Base-by-base conservation (phyloP, 2,329 filamentous ascomycete species). In the Metarhizium humberi region DNA sequence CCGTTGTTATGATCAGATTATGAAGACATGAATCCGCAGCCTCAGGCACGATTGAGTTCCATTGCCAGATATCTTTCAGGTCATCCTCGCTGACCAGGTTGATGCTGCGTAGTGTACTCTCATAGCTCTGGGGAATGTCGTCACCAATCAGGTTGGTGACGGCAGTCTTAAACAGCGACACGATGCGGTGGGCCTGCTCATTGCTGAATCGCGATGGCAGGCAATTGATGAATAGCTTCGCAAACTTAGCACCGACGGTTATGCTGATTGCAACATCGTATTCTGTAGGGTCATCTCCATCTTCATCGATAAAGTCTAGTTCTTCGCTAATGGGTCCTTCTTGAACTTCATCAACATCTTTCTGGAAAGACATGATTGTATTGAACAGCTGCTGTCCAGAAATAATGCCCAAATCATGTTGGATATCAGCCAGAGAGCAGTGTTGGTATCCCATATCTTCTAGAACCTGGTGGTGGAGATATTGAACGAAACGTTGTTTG, bases 371-470 rank as follows among this genome's bases (percentile, higher is more conserved):
- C 7, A 71, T 60, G 1, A 65, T 61, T 3, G 63, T 69, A 55
- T 71, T 70, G 56, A 71, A 71, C 13, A 70, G 36, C 4, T 55
- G 51, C 7, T 54, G 53, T 1, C 55, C 59, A 2, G 58, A 64
- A 2, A 56, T 51, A 1, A 64, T 56, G 13, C 60, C 58, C 4
- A 70, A 51, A 14, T 63, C 64, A 32, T 67, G 67, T 54, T 77
- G 75, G 11, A 78, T 74, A 50, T 73, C 71, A 5, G 75, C 74
- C 20, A 78, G 66, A 2, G 78, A 79, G 58, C 75, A 77, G 55
- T 69, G 73, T 56, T 80, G 78, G 58, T 80, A 71, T 0, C 71
- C 67, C 57, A 81, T 68, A 46, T 73, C 73, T 43, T 69, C 65
- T 20, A 77, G 68, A 18, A 76, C 75, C 54, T 78, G 72, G 13